Evolutionary conservation across 2,329 filamentous ascomycete species (phyloP).

Genomic region (Colletotrichum magnum): DNA sequence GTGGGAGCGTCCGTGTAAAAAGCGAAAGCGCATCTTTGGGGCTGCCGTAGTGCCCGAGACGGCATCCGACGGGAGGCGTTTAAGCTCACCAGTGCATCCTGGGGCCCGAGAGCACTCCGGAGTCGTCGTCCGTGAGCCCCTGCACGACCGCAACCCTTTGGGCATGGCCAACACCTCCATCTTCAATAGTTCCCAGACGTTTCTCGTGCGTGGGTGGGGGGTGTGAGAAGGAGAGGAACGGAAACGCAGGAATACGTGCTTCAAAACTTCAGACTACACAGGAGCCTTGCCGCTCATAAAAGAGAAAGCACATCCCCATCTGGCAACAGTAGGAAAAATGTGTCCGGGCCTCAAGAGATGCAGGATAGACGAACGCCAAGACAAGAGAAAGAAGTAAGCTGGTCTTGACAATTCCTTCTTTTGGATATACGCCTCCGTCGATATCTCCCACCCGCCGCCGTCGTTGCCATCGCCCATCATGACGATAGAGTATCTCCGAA

Average conservation of each 20-base stretch:
- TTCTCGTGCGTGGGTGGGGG: neutral
- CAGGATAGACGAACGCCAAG: constrained; percentile 18
- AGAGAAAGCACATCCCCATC: constrained; percentile 20
- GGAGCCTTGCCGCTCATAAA: constrained; percentile 21
- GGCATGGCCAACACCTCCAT: neutral
- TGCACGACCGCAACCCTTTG: neutral
- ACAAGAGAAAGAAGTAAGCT: constrained; percentile 25
- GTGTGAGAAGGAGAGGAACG: neutral
- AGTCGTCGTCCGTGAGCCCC: constrained; percentile 27
- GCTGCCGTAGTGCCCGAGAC: constrained; percentile 26
- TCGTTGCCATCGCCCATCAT: constrained; percentile 26
- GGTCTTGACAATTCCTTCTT: constrained; percentile 32
- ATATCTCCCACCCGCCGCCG: too few species aligned
- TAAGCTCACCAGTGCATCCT: constrained; percentile 12
- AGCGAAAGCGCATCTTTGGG: constrained; percentile 12
- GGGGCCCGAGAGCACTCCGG: constrained; percentile 28
- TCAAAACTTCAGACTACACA: neutral
- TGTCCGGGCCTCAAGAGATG: neutral
- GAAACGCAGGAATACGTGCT: neutral
- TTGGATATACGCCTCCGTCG: constrained; percentile 29
- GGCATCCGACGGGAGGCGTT: constrained; percentile 22
- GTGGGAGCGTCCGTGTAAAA: constrained; percentile 23
- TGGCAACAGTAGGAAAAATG: neutral
- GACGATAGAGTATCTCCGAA: constrained; percentile 35
- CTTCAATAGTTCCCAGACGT: neutral